These are phyloP conservation scores for Tolypocladium tropicale DNA, from an alignment of 2,329 filamentous ascomycete species.

Conservation along the genomic window DNA sequence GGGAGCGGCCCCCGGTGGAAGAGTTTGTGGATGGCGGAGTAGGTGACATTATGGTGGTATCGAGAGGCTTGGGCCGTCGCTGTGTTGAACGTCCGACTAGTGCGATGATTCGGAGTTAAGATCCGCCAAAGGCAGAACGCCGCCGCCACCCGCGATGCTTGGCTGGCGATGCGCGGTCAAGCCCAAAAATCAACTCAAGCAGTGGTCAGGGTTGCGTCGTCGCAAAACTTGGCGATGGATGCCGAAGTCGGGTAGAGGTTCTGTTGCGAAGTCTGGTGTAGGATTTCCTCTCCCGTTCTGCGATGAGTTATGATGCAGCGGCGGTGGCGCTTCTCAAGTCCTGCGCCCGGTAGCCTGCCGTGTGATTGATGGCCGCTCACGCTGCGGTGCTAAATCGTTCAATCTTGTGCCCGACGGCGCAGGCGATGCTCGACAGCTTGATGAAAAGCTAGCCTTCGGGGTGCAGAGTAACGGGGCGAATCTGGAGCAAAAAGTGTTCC, in stretches of 20 bases:
- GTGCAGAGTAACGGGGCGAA: neutral
- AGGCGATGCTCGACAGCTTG: neutral
- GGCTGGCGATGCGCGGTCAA: neutral
- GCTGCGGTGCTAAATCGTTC: neutral
- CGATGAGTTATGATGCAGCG: neutral
- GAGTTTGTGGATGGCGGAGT: constrained; percentile 71
- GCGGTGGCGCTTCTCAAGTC: neutral
- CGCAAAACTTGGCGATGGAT: neutral
- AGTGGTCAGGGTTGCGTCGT: neutral
- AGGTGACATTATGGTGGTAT: constrained; percentile 50
- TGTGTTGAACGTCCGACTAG: neutral
- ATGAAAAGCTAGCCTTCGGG: neutral
- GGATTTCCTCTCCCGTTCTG: neutral
- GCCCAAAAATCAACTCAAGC: neutral
- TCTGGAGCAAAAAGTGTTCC: neutral
- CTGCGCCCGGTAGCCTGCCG: neutral
- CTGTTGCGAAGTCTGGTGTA: neutral
- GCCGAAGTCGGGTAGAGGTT: neutral
- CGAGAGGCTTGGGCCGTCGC: neutral
- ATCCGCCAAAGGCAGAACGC: neutral
- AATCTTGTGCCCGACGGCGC: neutral
- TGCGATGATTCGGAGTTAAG: neutral
- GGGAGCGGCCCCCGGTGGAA: constrained; percentile 66
- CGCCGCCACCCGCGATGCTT: neutral
- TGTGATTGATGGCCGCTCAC: neutral